Evolutionary conservation across 768 basidiomycete genomes (phyloP).

Genomic region (Lepiota venenata): DNA sequence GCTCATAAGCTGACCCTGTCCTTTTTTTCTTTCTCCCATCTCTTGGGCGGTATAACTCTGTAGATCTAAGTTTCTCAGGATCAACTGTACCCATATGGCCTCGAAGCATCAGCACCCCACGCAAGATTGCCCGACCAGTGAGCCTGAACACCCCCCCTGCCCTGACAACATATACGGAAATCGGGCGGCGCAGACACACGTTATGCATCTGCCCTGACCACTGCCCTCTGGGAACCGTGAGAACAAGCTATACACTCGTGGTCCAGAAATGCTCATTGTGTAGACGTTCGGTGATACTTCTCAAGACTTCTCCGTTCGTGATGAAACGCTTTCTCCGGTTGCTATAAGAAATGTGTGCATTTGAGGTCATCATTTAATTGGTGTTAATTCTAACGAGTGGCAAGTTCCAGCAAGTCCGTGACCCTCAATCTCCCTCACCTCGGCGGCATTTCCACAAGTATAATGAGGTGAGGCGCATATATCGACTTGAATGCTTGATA

Average conservation of each 20-base stretch:
- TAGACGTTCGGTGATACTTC: neutral
- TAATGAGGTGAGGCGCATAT: slow-evolving; percentile 7
- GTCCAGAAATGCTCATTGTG: neutral
- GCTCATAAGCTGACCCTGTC: no score
- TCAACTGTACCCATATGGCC: neutral
- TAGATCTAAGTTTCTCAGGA: neutral
- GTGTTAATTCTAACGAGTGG: neutral
- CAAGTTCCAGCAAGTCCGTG: neutral
- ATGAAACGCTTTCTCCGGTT: neutral
- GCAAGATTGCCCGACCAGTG: neutral
- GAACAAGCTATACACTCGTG: neutral
- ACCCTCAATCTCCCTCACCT: neutral
- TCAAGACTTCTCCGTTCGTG: neutral
- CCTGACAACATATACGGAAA: neutral
- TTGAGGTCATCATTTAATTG: neutral
- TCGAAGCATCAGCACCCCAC: neutral
- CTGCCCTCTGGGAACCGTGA: neutral
- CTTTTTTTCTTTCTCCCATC: neutral
- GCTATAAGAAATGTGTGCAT: neutral
- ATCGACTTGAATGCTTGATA: neutral
- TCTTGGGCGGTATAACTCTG: neutral
- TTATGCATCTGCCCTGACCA: slow-evolving; percentile 6
- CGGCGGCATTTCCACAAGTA: neutral
- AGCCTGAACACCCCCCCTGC: neutral
- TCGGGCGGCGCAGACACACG: neutral